Conservation (phyloP, 208 protist genomes). For the Crithidia sp. region DNA sequence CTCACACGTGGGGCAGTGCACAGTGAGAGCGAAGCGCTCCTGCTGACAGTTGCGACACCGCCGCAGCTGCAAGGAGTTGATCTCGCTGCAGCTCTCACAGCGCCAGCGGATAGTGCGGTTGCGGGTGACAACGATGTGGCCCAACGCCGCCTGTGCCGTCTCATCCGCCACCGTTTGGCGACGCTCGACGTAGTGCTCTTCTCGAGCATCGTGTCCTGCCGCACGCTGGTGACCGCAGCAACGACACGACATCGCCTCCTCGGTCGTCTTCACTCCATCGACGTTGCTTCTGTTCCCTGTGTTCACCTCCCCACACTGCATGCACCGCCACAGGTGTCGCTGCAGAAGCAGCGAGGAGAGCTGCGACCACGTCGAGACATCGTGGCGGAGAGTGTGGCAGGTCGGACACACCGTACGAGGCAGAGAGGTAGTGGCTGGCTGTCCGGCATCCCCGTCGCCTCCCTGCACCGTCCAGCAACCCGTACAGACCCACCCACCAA, state of each 20-base stretch:
- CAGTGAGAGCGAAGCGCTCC: constrained; percentile 57
- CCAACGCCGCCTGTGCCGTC: constrained; percentile 35
- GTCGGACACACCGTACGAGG: constrained; percentile 55
- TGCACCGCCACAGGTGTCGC: constrained; percentile 43
- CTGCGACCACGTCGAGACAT: constrained; percentile 21
- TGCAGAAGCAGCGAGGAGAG: constrained; percentile 19
- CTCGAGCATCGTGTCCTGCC: background rate
- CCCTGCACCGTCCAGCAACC: constrained; percentile 40
- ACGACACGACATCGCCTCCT: constrained; percentile 28
- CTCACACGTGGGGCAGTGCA: constrained; percentile 54
- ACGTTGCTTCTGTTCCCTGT: background rate
- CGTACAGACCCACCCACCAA: constrained; percentile 68
- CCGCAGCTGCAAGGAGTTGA: constrained; percentile 66
- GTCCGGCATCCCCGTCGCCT: too few relatives aligned
- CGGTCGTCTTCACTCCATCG: too few relatives aligned
- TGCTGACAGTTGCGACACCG: constrained; percentile 55
- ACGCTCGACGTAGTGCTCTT: background rate
- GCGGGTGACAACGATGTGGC: constrained; percentile 59
- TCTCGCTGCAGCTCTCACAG: constrained; percentile 58
- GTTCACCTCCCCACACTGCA: constrained; percentile 59
- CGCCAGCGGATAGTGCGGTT: constrained; percentile 71
- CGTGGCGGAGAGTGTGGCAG: constrained; percentile 66
- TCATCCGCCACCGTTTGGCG: constrained; percentile 47
- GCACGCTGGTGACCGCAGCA: constrained; percentile 34
- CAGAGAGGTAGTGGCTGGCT: background rate